These are phyloP conservation scores for Ensete glaucum DNA, from an alignment of 176 grass and related monocot genomes.

Conservation along the genomic window DNA sequence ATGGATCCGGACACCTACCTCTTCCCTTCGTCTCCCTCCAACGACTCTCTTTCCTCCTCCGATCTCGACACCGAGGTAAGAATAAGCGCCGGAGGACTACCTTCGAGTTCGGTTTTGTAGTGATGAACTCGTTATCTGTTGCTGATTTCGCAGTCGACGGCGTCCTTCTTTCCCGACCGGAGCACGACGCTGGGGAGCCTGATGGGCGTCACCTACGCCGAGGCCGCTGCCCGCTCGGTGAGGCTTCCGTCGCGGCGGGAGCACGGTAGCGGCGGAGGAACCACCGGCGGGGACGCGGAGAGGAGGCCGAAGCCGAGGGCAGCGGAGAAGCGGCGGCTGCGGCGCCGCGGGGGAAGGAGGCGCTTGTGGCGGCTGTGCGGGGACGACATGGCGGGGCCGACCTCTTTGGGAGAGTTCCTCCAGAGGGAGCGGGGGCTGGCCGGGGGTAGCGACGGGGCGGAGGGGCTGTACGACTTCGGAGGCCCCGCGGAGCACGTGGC, in stretches of 20 bases:
- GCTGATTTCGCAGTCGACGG: constrained; percentile 22
- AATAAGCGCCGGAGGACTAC: neutral
- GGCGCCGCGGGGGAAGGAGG: constrained; percentile 2
- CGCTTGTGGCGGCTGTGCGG: constrained; percentile 28
- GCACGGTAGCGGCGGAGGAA: neutral
- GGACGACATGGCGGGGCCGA: constrained; percentile 14
- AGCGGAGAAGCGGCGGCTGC: neutral
- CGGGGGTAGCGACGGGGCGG: neutral
- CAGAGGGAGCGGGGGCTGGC: constrained; percentile 27
- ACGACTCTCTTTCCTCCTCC: constrained; percentile 37
- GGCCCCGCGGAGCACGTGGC: neutral
- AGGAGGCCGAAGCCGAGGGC: constrained; percentile 12
- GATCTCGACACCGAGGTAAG: constrained; percentile 49
- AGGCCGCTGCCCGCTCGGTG: constrained; percentile 10
- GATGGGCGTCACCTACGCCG: constrained; percentile 31
- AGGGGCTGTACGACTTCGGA: neutral
- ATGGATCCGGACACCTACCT: constrained; percentile 17
- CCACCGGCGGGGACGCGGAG: neutral
- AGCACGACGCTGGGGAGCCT: constrained; percentile 36
- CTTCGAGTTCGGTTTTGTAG: neutral
- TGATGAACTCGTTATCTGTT: neutral
- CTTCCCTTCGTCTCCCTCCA: constrained; percentile 30
- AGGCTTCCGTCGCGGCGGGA: neutral
- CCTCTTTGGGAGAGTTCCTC: constrained; percentile 37
- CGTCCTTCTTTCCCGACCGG: constrained; percentile 45